Evolutionary conservation across 805 yeast genomes (phyloP).

Genomic region (Spathaspora girioi): DNA sequence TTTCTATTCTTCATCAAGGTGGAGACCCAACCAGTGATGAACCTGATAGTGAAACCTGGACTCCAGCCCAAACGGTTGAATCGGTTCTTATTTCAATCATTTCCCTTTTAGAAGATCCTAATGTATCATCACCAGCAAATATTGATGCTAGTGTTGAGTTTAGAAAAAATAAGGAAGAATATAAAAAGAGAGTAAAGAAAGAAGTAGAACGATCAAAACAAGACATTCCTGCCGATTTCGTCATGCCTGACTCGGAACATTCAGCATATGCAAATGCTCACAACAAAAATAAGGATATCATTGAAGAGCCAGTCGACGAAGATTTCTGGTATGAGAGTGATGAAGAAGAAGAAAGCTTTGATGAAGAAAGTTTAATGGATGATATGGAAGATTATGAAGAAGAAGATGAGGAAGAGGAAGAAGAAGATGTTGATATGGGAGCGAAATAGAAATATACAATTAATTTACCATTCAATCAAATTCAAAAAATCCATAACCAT

Average conservation of each 20-base stretch:
- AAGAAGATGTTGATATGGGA: constrained; percentile 30
- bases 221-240: constrained; percentile 84
- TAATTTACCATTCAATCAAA: no score
- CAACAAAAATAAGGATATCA: constrained; percentile 39
- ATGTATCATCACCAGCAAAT: constrained; percentile 90
- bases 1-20: constrained; percentile 85
- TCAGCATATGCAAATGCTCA: constrained; percentile 33
- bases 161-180: constrained; percentile 75
- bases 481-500: background rate
- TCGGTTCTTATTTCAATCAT: constrained; percentile 85
- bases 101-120: constrained; percentile 90
- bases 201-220: constrained; percentile 82
- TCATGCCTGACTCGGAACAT: constrained; percentile 69
- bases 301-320: constrained; percentile 62
- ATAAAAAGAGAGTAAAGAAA: constrained; percentile 67
- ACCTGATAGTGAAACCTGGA: constrained; percentile 92
- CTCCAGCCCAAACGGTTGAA: constrained; percentile 90
- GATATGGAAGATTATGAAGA: constrained; percentile 50
- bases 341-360: constrained; percentile 42
- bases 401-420: constrained; percentile 58
- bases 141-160: constrained; percentile 93
- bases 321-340: constrained; percentile 77
- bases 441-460: constrained; percentile 2
- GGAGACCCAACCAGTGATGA: constrained; percentile 91
- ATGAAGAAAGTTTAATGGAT: constrained; percentile 46